Evolutionary conservation across 441 rosid species (phyloP).

Genomic region (Syzygium malaccense): DNA sequence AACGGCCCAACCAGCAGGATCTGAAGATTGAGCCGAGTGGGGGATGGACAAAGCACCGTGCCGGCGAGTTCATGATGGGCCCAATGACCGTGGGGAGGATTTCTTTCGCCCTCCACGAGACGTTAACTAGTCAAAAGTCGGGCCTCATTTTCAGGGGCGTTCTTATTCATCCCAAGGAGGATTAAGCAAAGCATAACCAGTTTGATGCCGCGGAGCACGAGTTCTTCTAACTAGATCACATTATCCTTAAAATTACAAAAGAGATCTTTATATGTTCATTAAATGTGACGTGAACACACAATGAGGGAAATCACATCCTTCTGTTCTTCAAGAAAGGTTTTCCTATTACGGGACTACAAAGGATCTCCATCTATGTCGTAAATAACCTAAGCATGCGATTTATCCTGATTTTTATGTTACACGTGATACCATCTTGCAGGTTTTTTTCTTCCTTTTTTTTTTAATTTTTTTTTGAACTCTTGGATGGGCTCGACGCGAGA

Average conservation of each 20-base stretch:
- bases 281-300: background rate
- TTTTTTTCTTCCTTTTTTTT: too few relatives aligned
- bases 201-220: fast-evolving
- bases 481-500: fast-evolving
- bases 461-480: background rate
- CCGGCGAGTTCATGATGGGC: background rate
- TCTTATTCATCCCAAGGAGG: too few relatives aligned
- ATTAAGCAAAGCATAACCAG: background rate
- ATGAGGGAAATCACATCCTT: background rate
- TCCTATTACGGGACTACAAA: fast-evolving
- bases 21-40: fast-evolving
- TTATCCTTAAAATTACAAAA: background rate
- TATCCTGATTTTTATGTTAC: background rate
- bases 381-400: background rate
- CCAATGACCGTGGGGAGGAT: background rate
- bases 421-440: background rate
- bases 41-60: fast-evolving
- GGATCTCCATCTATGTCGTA: background rate
- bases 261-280: background rate
- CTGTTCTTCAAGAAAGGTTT: background rate
- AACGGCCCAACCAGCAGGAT: fast-evolving
- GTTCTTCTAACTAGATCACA: background rate
- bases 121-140: too few relatives aligned
- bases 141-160: too few relatives aligned
- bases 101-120: fast-evolving